These are phyloP conservation scores for Xylaria digitata DNA, from an alignment of 2,329 filamentous ascomycete species.

Conservation along the genomic window DNA sequence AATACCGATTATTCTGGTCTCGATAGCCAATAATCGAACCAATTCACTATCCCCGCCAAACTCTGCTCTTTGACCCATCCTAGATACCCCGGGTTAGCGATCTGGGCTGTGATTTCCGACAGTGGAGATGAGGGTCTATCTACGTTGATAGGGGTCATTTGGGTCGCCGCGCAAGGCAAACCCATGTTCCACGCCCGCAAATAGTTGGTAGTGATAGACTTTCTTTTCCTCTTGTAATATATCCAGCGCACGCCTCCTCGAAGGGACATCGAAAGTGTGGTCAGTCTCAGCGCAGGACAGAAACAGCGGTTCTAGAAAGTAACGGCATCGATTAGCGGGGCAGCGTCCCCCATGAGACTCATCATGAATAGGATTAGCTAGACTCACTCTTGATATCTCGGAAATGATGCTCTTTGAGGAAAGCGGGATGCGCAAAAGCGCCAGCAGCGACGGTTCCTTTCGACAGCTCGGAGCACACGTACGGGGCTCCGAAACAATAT, in stretches of 20 bases:
- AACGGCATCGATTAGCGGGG: neutral
- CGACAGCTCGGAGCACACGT: slow-evolving; percentile 57
- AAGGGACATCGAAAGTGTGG: slow-evolving; percentile 51
- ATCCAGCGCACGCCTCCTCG: slow-evolving; percentile 55
- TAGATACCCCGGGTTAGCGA: slow-evolving; percentile 28
- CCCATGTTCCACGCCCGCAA: slow-evolving; percentile 70
- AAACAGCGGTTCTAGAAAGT: slow-evolving; percentile 39
- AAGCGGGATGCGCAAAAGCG: slow-evolving; percentile 63
- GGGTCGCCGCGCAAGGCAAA: slow-evolving; percentile 70
- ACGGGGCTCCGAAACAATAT: slow-evolving; percentile 58
- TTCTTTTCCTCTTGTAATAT: slow-evolving; percentile 55
- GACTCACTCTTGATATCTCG: slow-evolving; percentile 51
- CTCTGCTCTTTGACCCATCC: slow-evolving; percentile 51
- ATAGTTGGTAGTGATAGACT: slow-evolving; percentile 72
- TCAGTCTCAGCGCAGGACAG: too few species aligned
- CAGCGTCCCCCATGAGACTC: neutral
- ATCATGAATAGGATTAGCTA: neutral
- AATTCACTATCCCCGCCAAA: slow-evolving; percentile 44
- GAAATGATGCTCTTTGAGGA: slow-evolving; percentile 61
- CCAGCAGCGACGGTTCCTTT: slow-evolving; percentile 54
- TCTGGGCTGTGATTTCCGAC: neutral
- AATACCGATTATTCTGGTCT: too few species aligned
- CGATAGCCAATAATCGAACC: slow-evolving; percentile 49
- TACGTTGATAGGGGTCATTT: slow-evolving; percentile 55
- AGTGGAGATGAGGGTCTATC: slow-evolving; percentile 26